These are phyloP conservation scores for Entomortierella lignicola DNA, from an alignment of 192 early-diverging fungal genomes.

Conservation along the genomic window DNA sequence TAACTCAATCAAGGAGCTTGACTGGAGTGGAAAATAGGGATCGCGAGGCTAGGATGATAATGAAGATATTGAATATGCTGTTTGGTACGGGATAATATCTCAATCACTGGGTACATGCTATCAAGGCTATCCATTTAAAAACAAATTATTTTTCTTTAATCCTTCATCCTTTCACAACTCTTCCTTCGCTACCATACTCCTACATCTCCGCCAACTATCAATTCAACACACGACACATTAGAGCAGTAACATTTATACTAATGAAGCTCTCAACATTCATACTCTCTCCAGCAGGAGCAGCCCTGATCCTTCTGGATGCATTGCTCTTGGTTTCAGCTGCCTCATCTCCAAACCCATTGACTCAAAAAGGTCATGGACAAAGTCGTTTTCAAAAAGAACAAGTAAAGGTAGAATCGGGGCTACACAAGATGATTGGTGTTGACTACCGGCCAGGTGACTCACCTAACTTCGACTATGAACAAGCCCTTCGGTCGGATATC, in stretches of 20 bases:
- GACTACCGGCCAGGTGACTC: slow-evolving; percentile 13
- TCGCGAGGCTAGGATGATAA: background rate
- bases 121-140: too few species aligned
- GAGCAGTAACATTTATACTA: background rate
- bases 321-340: background rate
- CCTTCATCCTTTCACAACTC: too few species aligned
- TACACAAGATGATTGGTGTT: slow-evolving; percentile 37
- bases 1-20: too few species aligned
- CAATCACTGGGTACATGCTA: background rate
- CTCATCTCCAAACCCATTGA: background rate
- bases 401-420: background rate
- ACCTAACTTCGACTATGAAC: slow-evolving; percentile 1
- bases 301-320: background rate
- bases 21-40: slow-evolving; percentile 1
- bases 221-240: background rate
- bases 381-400: background rate
- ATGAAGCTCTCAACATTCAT: background rate
- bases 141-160: too few species aligned
- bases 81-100: background rate
- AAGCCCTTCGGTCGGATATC: background rate
- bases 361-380: background rate
- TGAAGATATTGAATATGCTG: slow-evolving; percentile 3
- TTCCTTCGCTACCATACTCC: too few species aligned
- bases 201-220: too few species aligned
- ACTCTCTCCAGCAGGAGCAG: background rate